Conservation (phyloP, 495 filamentous ascomycete species). For the Hypoxylon lienhwacheense region DNA sequence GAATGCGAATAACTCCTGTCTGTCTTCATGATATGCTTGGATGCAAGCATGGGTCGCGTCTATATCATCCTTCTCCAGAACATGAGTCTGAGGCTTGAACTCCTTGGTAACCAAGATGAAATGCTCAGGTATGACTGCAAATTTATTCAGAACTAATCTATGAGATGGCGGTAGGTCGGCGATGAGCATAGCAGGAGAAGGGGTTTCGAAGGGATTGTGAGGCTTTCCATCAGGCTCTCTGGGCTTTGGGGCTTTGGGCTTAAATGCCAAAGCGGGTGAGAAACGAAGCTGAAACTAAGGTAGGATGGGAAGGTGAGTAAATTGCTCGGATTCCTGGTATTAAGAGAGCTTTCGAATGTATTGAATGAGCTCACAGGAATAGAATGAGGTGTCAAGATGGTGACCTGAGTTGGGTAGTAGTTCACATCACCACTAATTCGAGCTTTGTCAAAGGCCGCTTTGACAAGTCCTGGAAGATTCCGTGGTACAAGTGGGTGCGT, state of each 20-base stretch:
- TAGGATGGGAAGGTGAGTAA: conserved; percentile 2
- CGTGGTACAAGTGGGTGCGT: conserved; percentile 18
- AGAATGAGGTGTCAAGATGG: conserved; percentile 55
- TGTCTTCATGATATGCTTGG: conserved; percentile 54
- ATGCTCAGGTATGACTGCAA: conserved; percentile 75
- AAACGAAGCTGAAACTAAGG: conserved; percentile 71
- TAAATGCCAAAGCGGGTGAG: conserved; percentile 73
- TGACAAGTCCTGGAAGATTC: conserved; percentile 58
- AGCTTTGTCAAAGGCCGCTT: conserved; percentile 55
- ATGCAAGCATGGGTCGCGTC: conserved; percentile 66
- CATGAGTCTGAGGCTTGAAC: conserved; percentile 68
- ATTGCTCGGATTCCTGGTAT: too few species aligned
- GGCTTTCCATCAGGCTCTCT: conserved; percentile 42
- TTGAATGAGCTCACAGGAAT: conserved; percentile 52
- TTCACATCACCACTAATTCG: conserved; percentile 56
- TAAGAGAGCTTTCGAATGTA: neutral
- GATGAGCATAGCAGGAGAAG: conserved; percentile 63
- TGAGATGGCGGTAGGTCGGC: conserved; percentile 60
- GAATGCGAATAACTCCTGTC: conserved; percentile 67
- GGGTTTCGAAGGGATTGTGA: conserved; percentile 75
- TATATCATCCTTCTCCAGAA: conserved; percentile 68
- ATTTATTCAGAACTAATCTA: conserved; percentile 78
- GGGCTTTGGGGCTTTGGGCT: conserved; percentile 57
- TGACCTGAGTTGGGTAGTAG: conserved; percentile 63
- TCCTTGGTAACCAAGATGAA: conserved; percentile 73